phyloP scores from a whole-genome alignment of 2,329 filamentous ascomycete species.

The Fusarium foetens region DNA sequence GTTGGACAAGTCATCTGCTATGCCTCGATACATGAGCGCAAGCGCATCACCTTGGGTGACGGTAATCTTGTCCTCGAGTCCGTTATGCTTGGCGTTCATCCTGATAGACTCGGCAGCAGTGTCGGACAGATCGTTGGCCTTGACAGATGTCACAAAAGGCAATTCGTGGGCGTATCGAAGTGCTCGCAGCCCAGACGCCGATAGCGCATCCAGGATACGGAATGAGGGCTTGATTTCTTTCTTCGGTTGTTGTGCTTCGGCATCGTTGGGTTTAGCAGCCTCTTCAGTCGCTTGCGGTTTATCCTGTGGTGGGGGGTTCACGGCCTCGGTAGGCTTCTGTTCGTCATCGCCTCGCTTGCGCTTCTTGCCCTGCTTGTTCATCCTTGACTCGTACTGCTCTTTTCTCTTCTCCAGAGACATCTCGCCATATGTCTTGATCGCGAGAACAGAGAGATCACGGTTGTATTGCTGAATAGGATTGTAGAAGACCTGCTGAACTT shows the following conservation, averaged over 20 bases:
- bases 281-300: slow-evolving; percentile 30
- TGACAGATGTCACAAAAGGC: slow-evolving; percentile 82
- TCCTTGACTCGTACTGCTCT: slow-evolving; percentile 55
- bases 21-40: slow-evolving; percentile 85
- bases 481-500: slow-evolving; percentile 89
- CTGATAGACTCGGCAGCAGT: slow-evolving; percentile 83
- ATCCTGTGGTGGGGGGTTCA: slow-evolving; percentile 16
- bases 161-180: slow-evolving; percentile 92
- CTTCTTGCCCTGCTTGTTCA: slow-evolving; percentile 55
- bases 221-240: slow-evolving; percentile 62
- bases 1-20: slow-evolving; percentile 63
- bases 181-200: slow-evolving; percentile 90
- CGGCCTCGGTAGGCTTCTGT: slow-evolving; percentile 35
- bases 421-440: slow-evolving; percentile 88
- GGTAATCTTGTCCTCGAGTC: slow-evolving; percentile 74
- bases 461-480: slow-evolving; percentile 99
- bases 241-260: slow-evolving; percentile 31
- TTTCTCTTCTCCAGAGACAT: slow-evolving; percentile 62
- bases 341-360: slow-evolving; percentile 57
- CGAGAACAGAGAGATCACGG: slow-evolving; percentile 90
- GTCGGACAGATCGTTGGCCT: slow-evolving; percentile 87
- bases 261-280: slow-evolving; percentile 6
- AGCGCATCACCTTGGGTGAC: slow-evolving; percentile 85
- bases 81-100: slow-evolving; percentile 86
- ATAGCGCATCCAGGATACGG: slow-evolving; percentile 93